Conservation (phyloP, 2,329 filamentous ascomycete genomes). For the Aciculosporium take region DNA sequence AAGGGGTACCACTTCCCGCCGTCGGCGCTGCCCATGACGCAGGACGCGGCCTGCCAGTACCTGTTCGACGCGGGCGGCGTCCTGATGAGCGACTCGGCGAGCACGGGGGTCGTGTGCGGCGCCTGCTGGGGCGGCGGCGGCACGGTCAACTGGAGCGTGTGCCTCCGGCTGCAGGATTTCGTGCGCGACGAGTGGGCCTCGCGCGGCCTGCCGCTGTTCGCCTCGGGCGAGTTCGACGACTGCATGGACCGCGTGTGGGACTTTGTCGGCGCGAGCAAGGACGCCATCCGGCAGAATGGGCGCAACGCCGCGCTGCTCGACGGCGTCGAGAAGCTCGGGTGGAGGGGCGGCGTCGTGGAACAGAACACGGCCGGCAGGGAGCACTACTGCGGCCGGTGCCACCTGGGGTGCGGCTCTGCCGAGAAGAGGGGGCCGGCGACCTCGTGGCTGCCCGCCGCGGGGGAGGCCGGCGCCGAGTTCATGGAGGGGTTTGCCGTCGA, state of each 20-base stretch:
- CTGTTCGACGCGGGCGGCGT: conserved; percentile 58
- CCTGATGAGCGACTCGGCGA: conserved; percentile 38
- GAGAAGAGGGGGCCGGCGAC: conserved; percentile 69
- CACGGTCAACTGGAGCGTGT: conserved; percentile 71
- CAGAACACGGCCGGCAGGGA: conserved; percentile 64
- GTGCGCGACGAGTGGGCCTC: conserved; percentile 73
- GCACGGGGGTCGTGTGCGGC: conserved; percentile 50
- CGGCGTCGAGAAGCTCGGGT: conserved; percentile 60
- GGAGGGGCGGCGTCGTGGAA: conserved; percentile 51
- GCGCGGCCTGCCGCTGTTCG: conserved; percentile 57
- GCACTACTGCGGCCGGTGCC: conserved; percentile 60
- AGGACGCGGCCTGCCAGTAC: conserved; percentile 42
- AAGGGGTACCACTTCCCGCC: conserved; percentile 67
- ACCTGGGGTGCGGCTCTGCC: conserved; percentile 46
- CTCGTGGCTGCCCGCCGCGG: conserved; percentile 68
- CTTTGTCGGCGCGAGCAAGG: conserved; percentile 59
- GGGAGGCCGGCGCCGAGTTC: conserved; percentile 61
- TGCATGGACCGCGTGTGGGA: conserved; percentile 66
- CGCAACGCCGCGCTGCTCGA: conserved; percentile 60
- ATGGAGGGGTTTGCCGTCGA: conserved; percentile 69
- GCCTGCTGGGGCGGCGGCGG: conserved; percentile 75
- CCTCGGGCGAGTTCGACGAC: conserved; percentile 58
- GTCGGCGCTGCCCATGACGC: conserved; percentile 59
- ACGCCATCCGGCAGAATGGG: conserved; percentile 57
- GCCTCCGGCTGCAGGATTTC: conserved; percentile 52